These are phyloP conservation scores for Halteria grandinella DNA, from an alignment of 73 alveolate species.

Conservation along the genomic window DNA sequence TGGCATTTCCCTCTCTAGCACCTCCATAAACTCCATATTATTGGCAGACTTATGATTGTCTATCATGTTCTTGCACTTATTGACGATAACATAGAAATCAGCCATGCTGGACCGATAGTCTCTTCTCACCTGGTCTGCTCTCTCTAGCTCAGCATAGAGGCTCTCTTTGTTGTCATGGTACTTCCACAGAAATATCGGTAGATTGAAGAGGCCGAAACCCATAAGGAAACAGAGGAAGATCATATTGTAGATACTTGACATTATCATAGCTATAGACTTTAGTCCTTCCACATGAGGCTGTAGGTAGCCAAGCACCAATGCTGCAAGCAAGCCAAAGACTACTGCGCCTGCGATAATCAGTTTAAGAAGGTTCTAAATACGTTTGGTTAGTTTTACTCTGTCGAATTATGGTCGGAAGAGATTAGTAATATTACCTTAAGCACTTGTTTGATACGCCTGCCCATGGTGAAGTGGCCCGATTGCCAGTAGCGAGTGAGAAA, in stretches of 20 bases:
- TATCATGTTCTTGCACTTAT: constrained; percentile 48
- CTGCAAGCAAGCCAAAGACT: constrained; percentile 10
- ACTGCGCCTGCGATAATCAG: constrained; percentile 27
- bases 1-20: constrained; percentile 54
- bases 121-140: constrained; percentile 15
- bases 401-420: too few relatives aligned
- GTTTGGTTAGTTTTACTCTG: too few relatives aligned
- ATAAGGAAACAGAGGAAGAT: constrained; percentile 31
- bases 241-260: constrained; percentile 55
- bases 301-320: constrained; percentile 3
- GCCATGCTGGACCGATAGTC: constrained; percentile 37
- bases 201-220: constrained; percentile 59
- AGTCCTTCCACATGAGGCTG: constrained; percentile 21
- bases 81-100: constrained; percentile 49
- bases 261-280: constrained; percentile 45
- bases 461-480: constrained; percentile 56
- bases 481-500: constrained; percentile 61
- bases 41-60: constrained; percentile 3
- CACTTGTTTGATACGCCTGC: constrained; percentile 27
- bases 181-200: constrained; percentile 57
- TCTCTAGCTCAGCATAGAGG: constrained; percentile 8
- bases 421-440: constrained; percentile 6
- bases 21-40: constrained; percentile 24
- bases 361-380: constrained; percentile 16
- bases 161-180: constrained; percentile 18